Evolutionary conservation across 441 rosid genomes (phyloP).

Genomic region (Flueggea neowawraea): DNA sequence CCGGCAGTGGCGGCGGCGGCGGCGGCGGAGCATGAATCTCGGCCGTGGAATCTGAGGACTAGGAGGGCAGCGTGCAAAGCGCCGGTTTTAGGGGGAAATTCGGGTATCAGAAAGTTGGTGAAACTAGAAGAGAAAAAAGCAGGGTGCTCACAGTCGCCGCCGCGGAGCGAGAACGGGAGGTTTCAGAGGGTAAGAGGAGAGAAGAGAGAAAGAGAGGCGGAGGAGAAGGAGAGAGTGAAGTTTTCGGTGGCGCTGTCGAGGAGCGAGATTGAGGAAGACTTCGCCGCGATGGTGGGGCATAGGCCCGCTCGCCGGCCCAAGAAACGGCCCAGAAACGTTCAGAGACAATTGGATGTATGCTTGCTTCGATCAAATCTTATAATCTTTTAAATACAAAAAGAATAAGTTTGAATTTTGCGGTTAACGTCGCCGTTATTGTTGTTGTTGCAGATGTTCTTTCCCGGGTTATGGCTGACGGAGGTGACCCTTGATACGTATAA

Average conservation of each 20-base stretch:
- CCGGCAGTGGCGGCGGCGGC: conserved; percentile 1
- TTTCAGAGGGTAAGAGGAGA: too few species aligned
- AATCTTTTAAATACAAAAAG: too few species aligned
- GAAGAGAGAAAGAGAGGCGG: conserved; percentile 19
- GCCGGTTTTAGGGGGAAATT: conserved; percentile 19
- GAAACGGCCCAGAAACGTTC: conserved; percentile 60
- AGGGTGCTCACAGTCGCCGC: conserved; percentile 12
- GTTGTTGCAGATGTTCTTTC: conserved; percentile 46
- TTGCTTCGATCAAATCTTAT: too few species aligned
- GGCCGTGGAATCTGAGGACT: conserved; percentile 75
- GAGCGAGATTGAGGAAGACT: conserved; percentile 82
- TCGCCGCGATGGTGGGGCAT: conserved; percentile 41
- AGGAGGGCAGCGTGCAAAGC: conserved; percentile 58
- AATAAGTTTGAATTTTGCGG: too few species aligned
- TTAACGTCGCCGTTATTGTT: not conserved
- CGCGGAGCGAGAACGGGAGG: conserved; percentile 18
- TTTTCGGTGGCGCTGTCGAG: conserved; percentile 46
- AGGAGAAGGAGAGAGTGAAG: conserved; percentile 28
- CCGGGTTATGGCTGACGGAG: conserved; percentile 61
- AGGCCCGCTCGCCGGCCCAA: conserved; percentile 67
- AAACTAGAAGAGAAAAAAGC: too few species aligned
- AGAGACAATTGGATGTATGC: conserved; percentile 68
- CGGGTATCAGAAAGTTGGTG: conserved; percentile 1
- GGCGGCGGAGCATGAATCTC: not conserved
- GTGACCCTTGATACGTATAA: conserved; percentile 55